Evolutionary conservation across 345 rosid species (phyloP).

Genomic region (Populus nigra): DNA sequence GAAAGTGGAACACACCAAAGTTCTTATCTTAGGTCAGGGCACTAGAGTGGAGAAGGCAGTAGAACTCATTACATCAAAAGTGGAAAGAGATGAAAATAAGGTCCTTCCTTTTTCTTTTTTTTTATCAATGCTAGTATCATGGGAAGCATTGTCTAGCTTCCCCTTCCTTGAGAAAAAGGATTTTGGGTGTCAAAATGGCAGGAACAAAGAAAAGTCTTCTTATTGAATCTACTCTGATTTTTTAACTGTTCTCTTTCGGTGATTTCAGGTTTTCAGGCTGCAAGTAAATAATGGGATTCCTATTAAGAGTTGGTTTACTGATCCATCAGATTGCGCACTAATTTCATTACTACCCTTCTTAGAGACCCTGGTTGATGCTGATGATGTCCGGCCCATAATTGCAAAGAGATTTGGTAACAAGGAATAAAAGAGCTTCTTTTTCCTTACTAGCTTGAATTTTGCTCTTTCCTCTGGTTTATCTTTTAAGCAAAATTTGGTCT

Average conservation of each 20-base stretch:
- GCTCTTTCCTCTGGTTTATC: constrained; percentile 26
- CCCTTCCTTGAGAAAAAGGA: not conserved
- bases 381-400: constrained; percentile 91
- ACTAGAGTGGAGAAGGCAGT: not conserved
- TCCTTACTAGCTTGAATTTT: constrained; percentile 34
- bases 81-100: not conserved
- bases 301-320: constrained; percentile 93
- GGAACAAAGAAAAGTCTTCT: not conserved
- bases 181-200: not conserved
- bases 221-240: constrained; percentile 5
- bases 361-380: constrained; percentile 76
- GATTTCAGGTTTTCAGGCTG: constrained; percentile 83
- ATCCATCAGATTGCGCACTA: constrained; percentile 80
- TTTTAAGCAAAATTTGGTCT: constrained; percentile 27
- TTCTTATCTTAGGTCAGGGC: not conserved
- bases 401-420: constrained; percentile 78
- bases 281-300: constrained; percentile 96
- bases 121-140: not conserved
- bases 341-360: constrained; percentile 84
- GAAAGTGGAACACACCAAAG: not conserved
- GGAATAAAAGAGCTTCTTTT: constrained; percentile 42
- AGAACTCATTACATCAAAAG: not conserved
- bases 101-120: not conserved
- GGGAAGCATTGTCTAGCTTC: not conserved
- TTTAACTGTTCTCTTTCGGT: constrained; percentile 15